Base-by-base conservation (phyloP, 225 moss, liverwort and hornwort species). In the Polytrichum formosum region DNA sequence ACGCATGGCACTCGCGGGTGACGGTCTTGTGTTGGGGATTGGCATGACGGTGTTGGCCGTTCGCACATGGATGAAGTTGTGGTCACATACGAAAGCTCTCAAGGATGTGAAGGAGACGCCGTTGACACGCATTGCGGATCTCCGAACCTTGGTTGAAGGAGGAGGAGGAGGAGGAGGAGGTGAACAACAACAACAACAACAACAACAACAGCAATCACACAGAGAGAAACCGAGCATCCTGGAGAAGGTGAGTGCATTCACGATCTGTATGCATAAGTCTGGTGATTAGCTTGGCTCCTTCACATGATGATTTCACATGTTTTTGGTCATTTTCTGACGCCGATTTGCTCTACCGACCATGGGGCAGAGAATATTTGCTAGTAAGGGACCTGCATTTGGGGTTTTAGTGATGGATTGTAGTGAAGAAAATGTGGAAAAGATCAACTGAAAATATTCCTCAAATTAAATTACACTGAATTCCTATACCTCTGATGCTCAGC, bases 1-100 rank as follows among this genome's bases (percentile, higher is more conserved):
- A 63, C 87, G 90, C 70, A 77, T 96, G 79, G 93, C 93, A 54
- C 86, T 96, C 53, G 96, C 96, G 63, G 96, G 96, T 22, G 96
- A 96, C 70, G 96, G 96, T 60, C 63, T 93, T 68, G 89, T 96
- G 53, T 74, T 96, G 78, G 96, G 96, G 25, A 35, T 96, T 55
- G 90, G 96, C 55, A 86, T 96, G 93, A 89, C 92, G 56, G 82
- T 93, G 53, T 70, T 96, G 77, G 96, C 96, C 31, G 75, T 96
- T 54, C 90, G 92, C 56, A 93, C 96, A 56, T 96, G 96, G 96
- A 35, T 87, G 56, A 96, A 93, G 77, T 93, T 93, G 75, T 83
- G 89, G 75, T 85, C 91, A 60, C 96, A 93, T 72, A 89, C 96
- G 13, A 88, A 72, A 66, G 96, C 93, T 58, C 78, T 96, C 66